Percentiles rank a stretch among this genome's conserved stretches.
These are phyloP conservation scores for Cyclospora cayetanensis DNA, from an alignment of 169 alveolate species.

Conservation along the genomic window DNA sequence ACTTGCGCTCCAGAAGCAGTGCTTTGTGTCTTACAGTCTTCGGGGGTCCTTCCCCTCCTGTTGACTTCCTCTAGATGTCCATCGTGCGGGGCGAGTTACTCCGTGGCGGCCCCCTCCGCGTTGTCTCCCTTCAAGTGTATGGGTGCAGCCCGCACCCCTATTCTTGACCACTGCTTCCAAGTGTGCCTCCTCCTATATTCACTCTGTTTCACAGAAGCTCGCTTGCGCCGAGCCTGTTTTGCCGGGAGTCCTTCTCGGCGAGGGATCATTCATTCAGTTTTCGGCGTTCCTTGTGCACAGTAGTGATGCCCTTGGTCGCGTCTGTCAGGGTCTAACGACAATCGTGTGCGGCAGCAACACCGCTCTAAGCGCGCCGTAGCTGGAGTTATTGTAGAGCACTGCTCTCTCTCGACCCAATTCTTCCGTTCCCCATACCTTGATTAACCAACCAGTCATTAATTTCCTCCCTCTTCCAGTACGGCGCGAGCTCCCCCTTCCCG, in stretches of 20 bases:
- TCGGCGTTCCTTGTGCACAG: neutral
- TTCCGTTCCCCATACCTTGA: neutral
- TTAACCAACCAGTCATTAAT: neutral
- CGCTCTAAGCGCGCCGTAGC: neutral
- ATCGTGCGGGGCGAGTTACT: neutral
- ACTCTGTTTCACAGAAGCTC: neutral
- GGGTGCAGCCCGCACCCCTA: neutral
- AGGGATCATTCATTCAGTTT: neutral
- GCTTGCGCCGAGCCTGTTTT: neutral
- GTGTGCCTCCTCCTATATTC: neutral
- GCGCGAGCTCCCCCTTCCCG: neutral
- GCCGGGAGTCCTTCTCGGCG: neutral
- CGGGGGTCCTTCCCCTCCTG: neutral
- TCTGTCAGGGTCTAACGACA: neutral
- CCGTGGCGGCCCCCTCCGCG: neutral
- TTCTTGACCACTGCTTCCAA: neutral
- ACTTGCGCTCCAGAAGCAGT: conserved; percentile 10
- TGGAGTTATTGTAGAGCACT: neutral
- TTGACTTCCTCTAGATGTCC: neutral
- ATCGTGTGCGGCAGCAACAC: neutral
- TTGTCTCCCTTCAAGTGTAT: neutral
- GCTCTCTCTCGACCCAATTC: neutral
- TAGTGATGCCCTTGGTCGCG: no score
- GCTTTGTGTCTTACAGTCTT: neutral
- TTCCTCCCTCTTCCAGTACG: neutral